Percentiles rank a stretch among this genome's conserved stretches.
Conservation (phyloP, 1,284 basidiomycete genomes). For the Quambalaria eucalypti region DNA sequence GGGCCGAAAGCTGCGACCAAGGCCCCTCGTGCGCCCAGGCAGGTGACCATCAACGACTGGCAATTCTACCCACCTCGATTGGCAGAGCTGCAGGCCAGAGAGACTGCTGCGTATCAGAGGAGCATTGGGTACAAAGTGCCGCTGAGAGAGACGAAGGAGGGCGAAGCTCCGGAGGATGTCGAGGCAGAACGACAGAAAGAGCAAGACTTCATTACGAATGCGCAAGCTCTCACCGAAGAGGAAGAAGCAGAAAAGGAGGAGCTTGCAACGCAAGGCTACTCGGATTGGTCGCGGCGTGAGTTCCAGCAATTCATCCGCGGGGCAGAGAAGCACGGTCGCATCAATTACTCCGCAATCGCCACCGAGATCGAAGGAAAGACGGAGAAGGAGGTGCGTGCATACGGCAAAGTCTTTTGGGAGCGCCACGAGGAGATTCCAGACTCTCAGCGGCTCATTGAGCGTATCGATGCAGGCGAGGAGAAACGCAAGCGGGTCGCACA, state of each 20-base stretch:
- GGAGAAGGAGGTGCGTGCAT: constrained; percentile 67
- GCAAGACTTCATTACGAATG: constrained; percentile 66
- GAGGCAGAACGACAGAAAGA: constrained; percentile 59
- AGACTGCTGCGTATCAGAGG: constrained; percentile 53
- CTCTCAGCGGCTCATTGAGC: constrained; percentile 24
- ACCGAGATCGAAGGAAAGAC: constrained; percentile 68
- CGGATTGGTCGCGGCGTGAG: constrained; percentile 62
- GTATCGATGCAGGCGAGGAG: constrained; percentile 43
- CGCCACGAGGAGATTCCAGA: constrained; percentile 69
- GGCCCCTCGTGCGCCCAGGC: constrained; percentile 77
- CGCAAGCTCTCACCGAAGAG: constrained; percentile 55
- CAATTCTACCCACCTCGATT: constrained; percentile 87
- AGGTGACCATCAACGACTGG: constrained; percentile 85
- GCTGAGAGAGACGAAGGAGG: constrained; percentile 57
- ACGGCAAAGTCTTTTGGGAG: constrained; percentile 79
- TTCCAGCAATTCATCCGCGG: constrained; percentile 84
- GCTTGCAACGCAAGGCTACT: constrained; percentile 30
- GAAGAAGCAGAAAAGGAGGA: constrained; percentile 64
- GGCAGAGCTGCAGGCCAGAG: constrained; percentile 75
- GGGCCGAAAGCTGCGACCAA: constrained; percentile 58
- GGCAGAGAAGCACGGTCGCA: constrained; percentile 76
- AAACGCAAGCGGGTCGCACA: constrained; percentile 34
- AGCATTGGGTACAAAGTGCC: constrained; percentile 68
- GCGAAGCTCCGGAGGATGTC: constrained; percentile 24
- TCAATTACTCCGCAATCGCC: constrained; percentile 67